phyloP scores from a whole-genome alignment of 345 rosid species.

The Trapa bicornis region DNA sequence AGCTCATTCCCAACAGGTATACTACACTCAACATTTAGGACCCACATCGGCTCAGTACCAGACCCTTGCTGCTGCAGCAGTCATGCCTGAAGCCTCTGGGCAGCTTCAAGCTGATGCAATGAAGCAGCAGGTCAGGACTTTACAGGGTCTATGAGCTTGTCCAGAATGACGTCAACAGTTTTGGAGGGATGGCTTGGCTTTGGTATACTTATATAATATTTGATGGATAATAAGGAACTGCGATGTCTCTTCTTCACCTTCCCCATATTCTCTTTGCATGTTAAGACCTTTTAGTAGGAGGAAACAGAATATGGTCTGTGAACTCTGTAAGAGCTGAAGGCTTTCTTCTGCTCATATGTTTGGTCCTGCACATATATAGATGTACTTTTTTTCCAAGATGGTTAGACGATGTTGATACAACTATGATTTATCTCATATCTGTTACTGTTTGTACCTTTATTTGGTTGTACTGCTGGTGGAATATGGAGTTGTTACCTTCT shows the following conservation, averaged over 20 bases:
- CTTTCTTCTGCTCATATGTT: constrained; percentile 1
- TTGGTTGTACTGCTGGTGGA: not conserved
- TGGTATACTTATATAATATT: constrained; percentile 28
- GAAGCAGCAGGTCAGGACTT: constrained; percentile 18
- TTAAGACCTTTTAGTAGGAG: not conserved
- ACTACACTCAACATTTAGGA: constrained; percentile 63
- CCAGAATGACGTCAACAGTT: constrained; percentile 33
- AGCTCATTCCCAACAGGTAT: constrained; percentile 60
- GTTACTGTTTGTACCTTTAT: not conserved
- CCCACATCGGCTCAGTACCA: constrained; percentile 72
- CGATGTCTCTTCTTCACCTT: not conserved
- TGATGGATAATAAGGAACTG: constrained; percentile 50
- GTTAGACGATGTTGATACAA: not conserved
- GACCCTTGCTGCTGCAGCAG: constrained; percentile 45
- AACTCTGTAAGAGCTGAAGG: constrained; percentile 1
- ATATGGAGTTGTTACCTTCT: no score
- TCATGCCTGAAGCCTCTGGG: constrained; percentile 12
- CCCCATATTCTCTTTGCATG: not conserved
- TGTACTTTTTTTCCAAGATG: not conserved
- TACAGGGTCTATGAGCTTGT: constrained; percentile 6
- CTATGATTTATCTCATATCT: not conserved
- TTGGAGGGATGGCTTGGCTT: constrained; percentile 40
- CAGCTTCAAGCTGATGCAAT: constrained; percentile 10
- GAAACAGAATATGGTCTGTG: not conserved
- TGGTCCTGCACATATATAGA: not conserved